Evolutionary conservation across 208 protist species (phyloP).

Genomic region (Trypanosoma rangeli): DNA sequence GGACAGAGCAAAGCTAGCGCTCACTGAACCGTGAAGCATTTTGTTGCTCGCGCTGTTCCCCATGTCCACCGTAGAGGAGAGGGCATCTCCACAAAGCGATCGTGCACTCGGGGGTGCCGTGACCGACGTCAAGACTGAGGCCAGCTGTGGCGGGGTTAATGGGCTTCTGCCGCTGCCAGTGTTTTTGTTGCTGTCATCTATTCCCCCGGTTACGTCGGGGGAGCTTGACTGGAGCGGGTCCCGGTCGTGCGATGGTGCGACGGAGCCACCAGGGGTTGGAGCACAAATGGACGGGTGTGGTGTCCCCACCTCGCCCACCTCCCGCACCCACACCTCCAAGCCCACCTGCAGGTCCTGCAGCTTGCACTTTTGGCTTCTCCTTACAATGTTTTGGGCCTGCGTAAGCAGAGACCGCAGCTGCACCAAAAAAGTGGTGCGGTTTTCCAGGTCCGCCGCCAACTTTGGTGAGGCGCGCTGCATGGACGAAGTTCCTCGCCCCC

Average conservation of each 20-base stretch:
- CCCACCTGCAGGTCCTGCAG: slow-evolving; percentile 40
- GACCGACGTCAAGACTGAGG: neutral
- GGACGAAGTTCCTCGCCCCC: slow-evolving; percentile 5
- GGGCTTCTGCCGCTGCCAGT: neutral
- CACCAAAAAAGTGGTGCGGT: slow-evolving; percentile 73
- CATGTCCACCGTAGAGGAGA: slow-evolving; percentile 31
- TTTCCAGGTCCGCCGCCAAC: slow-evolving; percentile 56
- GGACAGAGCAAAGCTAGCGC: slow-evolving; percentile 9
- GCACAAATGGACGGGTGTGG: slow-evolving; percentile 36
- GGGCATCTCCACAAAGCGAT: slow-evolving; percentile 13
- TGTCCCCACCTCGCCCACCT: slow-evolving; percentile 28
- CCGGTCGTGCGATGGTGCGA: slow-evolving; percentile 5
- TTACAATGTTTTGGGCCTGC: slow-evolving; percentile 47
- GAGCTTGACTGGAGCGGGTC: slow-evolving; percentile 3
- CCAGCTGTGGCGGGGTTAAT: neutral
- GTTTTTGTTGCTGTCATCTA: neutral
- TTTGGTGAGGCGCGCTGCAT: slow-evolving; percentile 28
- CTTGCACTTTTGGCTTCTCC: slow-evolving; percentile 51
- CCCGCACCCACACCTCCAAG: slow-evolving; percentile 53
- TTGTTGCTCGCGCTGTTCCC: neutral
- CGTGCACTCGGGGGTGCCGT: neutral
- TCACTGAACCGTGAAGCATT: neutral
- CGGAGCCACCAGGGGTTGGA: neutral
- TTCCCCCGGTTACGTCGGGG: neutral
- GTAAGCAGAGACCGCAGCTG: slow-evolving; percentile 71